phyloP scores from a whole-genome alignment of 345 rosid species.

The Acer yangbiense region DNA sequence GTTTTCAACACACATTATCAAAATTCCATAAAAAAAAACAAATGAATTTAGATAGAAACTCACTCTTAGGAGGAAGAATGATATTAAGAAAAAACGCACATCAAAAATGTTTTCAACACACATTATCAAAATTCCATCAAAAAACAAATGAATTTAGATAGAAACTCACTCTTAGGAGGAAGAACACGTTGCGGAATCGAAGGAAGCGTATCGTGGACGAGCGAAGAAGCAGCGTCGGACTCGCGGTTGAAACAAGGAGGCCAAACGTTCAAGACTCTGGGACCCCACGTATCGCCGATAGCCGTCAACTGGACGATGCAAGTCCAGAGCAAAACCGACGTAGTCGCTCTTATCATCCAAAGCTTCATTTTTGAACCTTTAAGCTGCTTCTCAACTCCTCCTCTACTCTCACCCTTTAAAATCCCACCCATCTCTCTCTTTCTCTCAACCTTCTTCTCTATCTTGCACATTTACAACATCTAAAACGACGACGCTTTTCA shows the following conservation, averaged over 20 bases:
- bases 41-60: constrained; percentile 13
- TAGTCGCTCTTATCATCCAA: constrained; percentile 91
- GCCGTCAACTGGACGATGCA: constrained; percentile 90
- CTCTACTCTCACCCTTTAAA: constrained; percentile 46
- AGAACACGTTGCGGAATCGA: constrained; percentile 43
- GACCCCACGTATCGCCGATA: constrained; percentile 90
- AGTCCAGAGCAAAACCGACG: constrained; percentile 90
- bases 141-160: background rate
- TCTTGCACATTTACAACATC: constrained; percentile 46
- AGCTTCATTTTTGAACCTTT: constrained; percentile 70
- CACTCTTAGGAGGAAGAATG: constrained; percentile 86
- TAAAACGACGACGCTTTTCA: constrained; percentile 18
- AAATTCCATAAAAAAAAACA: too few species aligned
- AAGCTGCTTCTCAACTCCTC: constrained; percentile 27
- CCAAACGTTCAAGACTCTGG: constrained; percentile 84
- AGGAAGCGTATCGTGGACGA: constrained; percentile 42
- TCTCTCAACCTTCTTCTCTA: constrained; percentile 35
- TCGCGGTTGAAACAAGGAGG: constrained; percentile 71
- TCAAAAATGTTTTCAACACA: too few species aligned
- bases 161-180: constrained; percentile 80
- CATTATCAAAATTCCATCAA: too few species aligned
- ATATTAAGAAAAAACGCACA: too few species aligned
- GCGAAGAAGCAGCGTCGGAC: constrained; percentile 38
- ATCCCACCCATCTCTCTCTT: constrained; percentile 47
- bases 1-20: too few species aligned